These are phyloP conservation scores for Sophora flavescens DNA, from an alignment of 306 rosid species.

Conservation along the genomic window DNA sequence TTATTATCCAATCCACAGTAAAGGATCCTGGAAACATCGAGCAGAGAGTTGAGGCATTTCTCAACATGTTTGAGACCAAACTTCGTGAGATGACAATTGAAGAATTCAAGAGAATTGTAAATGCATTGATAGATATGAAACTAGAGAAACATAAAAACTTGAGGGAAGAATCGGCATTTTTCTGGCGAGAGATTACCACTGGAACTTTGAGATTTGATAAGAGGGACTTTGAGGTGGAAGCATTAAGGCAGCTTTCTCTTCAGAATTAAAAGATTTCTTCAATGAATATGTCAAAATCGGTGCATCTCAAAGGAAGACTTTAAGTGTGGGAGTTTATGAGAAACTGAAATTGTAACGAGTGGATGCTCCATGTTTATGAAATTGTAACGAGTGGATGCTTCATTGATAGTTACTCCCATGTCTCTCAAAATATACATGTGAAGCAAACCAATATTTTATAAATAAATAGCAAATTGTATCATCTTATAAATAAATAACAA, in stretches of 20 bases:
- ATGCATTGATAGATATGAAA: slow-evolving; percentile 88
- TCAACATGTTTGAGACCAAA: slow-evolving; percentile 74
- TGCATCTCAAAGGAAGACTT: slow-evolving; percentile 67
- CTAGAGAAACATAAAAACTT: slow-evolving; percentile 93
- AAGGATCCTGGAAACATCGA: slow-evolving; percentile 86
- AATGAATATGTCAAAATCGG: slow-evolving; percentile 80
- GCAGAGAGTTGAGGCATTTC: slow-evolving; percentile 84
- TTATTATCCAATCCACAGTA: slow-evolving; percentile 84
- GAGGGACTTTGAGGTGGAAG: slow-evolving; percentile 89
- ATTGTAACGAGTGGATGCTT: no score
- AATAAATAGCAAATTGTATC: no score
- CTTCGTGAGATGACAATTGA: slow-evolving; percentile 79
- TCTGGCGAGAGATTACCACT: slow-evolving; percentile 80
- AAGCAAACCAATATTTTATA: no score
- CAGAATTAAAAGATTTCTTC: slow-evolving; percentile 78
- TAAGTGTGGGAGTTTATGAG: slow-evolving; percentile 85
- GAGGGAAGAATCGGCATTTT: slow-evolving; percentile 83
- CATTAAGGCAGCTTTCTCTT: slow-evolving; percentile 71
- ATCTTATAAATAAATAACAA: no score
- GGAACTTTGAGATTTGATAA: slow-evolving; percentile 92
- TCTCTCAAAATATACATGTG: no score
- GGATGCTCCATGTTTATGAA: slow-evolving; percentile 8
- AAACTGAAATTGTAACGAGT: slow-evolving; percentile 68
- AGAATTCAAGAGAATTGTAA: slow-evolving; percentile 91
- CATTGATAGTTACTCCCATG: no score